Conservation (phyloP, 2,329 filamentous ascomycete genomes). For the Sarocladiaceae sp. region DNA sequence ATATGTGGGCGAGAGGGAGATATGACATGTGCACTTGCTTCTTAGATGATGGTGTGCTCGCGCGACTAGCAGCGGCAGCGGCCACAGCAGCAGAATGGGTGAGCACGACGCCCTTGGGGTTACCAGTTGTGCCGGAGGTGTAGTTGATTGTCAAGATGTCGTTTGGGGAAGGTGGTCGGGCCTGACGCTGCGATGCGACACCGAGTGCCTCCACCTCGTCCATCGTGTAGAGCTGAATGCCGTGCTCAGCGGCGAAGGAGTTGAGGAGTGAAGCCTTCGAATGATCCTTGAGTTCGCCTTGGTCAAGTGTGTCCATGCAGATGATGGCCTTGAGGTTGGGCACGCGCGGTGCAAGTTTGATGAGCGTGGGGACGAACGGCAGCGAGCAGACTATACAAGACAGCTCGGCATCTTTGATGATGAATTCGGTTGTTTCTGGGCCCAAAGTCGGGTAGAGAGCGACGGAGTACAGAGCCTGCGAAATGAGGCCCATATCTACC, state of each 20-base stretch:
- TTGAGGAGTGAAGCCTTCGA: conserved; percentile 77
- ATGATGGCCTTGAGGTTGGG: conserved; percentile 83
- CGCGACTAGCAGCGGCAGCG: conserved; percentile 56
- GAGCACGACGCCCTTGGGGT: conserved; percentile 77
- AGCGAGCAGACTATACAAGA: conserved; percentile 71
- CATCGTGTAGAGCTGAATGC: conserved; percentile 74
- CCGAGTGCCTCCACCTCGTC: conserved; percentile 77
- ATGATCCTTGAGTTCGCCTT: conserved; percentile 67
- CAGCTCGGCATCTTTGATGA: conserved; percentile 83
- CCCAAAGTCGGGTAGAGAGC: conserved; percentile 96
- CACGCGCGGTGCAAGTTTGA: conserved; percentile 71
- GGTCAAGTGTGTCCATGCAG: conserved; percentile 75
- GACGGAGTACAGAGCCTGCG: conserved; percentile 81
- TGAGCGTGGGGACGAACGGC: conserved; percentile 70
- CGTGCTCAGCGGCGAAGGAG: conserved; percentile 64
- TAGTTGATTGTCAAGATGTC: conserved; percentile 89
- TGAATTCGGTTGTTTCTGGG: conserved; percentile 86
- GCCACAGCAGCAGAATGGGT: conserved; percentile 77
- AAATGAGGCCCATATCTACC: conserved; percentile 49
- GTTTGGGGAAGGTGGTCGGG: conserved; percentile 64
- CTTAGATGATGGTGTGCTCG: conserved; percentile 42
- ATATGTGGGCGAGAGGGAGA: conserved; percentile 90
- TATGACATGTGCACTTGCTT: conserved; percentile 73
- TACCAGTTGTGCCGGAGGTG: conserved; percentile 77
- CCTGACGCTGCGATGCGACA: conserved; percentile 58